Evolutionary conservation across 2,329 filamentous ascomycete genomes (phyloP).

Genomic region (Hypoxylon rubiginosum): DNA sequence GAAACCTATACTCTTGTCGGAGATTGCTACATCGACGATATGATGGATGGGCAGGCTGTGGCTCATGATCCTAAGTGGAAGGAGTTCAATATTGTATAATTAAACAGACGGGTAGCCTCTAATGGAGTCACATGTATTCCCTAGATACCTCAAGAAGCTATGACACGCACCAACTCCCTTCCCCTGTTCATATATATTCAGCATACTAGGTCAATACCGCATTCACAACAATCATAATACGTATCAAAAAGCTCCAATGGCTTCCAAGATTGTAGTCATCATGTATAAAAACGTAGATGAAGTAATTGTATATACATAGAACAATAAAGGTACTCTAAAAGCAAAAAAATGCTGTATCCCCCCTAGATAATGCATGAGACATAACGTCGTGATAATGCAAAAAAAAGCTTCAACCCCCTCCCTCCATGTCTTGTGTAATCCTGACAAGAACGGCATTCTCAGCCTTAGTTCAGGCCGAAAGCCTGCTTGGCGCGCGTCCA

Average conservation of each 20-base stretch:
- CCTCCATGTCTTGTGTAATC: not conserved
- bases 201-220: too few species aligned
- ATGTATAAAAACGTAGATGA: constrained; percentile 12
- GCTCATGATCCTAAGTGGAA: not conserved
- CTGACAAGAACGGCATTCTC: not conserved
- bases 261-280: not conserved
- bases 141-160: too few species aligned
- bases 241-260: not conserved
- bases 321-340: constrained; percentile 13
- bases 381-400: constrained; percentile 8
- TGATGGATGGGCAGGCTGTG: not conserved
- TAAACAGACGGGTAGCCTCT: not conserved
- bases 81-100: not conserved
- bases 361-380: constrained; percentile 20
- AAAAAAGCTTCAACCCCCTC: not conserved
- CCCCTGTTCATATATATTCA: not conserved
- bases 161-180: not conserved
- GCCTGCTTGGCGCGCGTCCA: constrained; percentile 63
- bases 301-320: constrained; percentile 28
- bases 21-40: not conserved
- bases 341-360: constrained; percentile 9
- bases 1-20: not conserved
- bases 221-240: not conserved
- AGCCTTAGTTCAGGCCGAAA: constrained; percentile 55
- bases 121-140: not conserved